Evolutionary conservation across 352 stramenopile species (phyloP).

Genomic region (Phytopythium boreale): DNA sequence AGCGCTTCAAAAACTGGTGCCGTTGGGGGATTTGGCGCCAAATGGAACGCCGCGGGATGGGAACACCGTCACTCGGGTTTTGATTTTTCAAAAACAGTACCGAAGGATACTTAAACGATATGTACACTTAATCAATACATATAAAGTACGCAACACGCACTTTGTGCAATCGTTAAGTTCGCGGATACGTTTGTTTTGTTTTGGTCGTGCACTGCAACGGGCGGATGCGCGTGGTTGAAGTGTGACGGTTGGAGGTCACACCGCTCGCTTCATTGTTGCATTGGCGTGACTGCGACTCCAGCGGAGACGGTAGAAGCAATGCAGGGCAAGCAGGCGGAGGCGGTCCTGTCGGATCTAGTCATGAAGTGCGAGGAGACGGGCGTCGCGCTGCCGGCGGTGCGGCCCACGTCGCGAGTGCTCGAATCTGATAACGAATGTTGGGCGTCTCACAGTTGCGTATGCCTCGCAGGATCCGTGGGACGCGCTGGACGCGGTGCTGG

Average conservation of each 20-base stretch:
- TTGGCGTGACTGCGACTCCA: not conserved
- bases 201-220: not conserved
- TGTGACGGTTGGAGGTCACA: no score
- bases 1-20: not conserved
- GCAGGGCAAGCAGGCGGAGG: constrained; percentile 51
- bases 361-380: constrained; percentile 57
- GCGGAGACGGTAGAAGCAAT: no score
- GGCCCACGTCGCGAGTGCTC: not conserved
- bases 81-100: constrained; percentile 4
- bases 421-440: not conserved
- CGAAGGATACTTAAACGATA: not conserved
- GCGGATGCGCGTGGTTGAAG: not conserved
- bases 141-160: not conserved
- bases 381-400: constrained; percentile 39
- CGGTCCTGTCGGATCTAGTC: constrained; percentile 56
- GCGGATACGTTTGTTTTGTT: not conserved
- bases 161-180: not conserved
- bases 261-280: not conserved
- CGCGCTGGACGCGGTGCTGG: constrained; percentile 35
- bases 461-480: constrained; percentile 35
- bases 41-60: constrained; percentile 1
- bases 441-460: not conserved
- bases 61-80: not conserved
- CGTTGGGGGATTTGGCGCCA: not conserved
- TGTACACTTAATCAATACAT: not conserved